Evolutionary conservation across 306 rosid species (phyloP), one percentile per base, ranked within the genome.

Genomic region (Mimosa pudica): DNA sequence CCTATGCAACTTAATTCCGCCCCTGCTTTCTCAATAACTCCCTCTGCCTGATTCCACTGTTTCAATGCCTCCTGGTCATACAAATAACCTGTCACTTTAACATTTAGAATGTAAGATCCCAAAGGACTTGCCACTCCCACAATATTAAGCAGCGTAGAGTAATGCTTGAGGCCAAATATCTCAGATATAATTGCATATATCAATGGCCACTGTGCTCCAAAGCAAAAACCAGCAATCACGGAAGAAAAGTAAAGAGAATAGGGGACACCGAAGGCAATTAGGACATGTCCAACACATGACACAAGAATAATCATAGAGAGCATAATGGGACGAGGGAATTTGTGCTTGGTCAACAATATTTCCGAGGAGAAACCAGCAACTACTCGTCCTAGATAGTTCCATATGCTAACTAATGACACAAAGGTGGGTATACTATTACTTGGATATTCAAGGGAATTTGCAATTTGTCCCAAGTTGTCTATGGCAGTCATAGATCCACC

Each of bases 181-280:
- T 94, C 98, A 2, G 98, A 92, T 4, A 94, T 86, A 14, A 90
- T 92, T 61, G 97, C 89, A 10, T 92, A 90, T 4, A 94, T 80
- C 13, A 94, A 61, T 0, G 94, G 97, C 97, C 96, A 92, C 2
- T 90, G 93, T 4, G 98, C 98, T 0, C 98, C 98, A 45, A 88
- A 94, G 58, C 91, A 82, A n/a, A 92, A 89, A 10, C 98, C 98
- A 10, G 87, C 89, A 1, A 92, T 83, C 0, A 92, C 16, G 0
- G 98, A 94, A 3, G 94, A 90, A 1, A 65, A 52, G 52, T 90
- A 90, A 16, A 90, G 87, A 7, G 88, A 85, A 3, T 85, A 82
- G 0, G 81, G 7, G 4, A 89, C 89, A 24, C 80, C 42, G 2
- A 88, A 88, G 7, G 89, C 92, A 58, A 90, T 83, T 7, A 90